Percentiles rank a stretch among this genome's conserved stretches.
These are phyloP conservation scores for Solanum medicagineum DNA, from an alignment of 257 asterid genomes.

Conservation along the genomic window DNA sequence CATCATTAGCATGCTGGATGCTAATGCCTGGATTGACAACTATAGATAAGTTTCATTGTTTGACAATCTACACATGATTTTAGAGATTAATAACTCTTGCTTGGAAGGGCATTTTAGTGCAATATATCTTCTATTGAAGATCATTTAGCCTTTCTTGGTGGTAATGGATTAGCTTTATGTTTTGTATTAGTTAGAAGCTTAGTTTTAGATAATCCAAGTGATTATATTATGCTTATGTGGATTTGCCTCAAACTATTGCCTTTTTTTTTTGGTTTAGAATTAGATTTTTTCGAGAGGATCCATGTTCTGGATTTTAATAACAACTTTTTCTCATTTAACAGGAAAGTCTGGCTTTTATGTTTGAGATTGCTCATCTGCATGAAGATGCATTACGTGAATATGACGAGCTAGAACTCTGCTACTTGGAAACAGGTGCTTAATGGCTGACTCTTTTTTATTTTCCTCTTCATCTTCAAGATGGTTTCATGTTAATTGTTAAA, in stretches of 20 bases:
- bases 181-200: not conserved
- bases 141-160: not conserved
- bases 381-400: constrained; percentile 99
- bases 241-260: not conserved
- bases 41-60: not conserved
- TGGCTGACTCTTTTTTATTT: constrained; percentile 6
- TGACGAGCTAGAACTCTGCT: constrained; percentile 98
- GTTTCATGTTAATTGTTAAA: not conserved
- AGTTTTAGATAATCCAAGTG: not conserved
- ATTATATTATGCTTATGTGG: not conserved
- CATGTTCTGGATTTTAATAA: not conserved
- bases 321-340: constrained; percentile 13
- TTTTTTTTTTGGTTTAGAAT: not conserved
- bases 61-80: not conserved
- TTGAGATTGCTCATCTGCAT: constrained; percentile 90
- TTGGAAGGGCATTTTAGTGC: not conserved
- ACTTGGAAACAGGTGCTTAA: constrained; percentile 85
- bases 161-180: not conserved
- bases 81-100: not conserved
- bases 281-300: not conserved
- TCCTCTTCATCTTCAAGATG: constrained; percentile 3
- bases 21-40: not conserved
- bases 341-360: constrained; percentile 99
- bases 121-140: not conserved
- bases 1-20: not conserved